Conservation (phyloP, 2,329 filamentous ascomycete species). For the Niveomyces coronatus region DNA sequence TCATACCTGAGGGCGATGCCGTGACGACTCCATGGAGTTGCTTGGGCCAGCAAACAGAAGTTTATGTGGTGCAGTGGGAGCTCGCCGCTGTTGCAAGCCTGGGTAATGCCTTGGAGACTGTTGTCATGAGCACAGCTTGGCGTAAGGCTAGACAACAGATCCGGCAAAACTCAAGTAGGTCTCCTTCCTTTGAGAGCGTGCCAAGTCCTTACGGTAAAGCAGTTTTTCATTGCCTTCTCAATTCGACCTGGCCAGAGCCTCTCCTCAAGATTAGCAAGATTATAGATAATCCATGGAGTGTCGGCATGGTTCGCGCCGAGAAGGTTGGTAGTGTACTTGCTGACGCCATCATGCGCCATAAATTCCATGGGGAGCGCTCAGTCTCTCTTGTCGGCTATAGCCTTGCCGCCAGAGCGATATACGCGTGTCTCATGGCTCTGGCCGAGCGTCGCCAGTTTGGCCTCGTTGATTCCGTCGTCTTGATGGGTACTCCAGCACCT, state of each 20-base stretch:
- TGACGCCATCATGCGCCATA: conserved; percentile 66
- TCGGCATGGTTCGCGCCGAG: conserved; percentile 65
- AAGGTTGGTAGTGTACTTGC: conserved; percentile 64
- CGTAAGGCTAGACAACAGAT: conserved; percentile 49
- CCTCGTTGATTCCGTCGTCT: conserved; percentile 70
- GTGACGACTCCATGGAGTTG: conserved; percentile 62
- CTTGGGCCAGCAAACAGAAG: conserved; percentile 62
- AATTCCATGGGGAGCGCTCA: conserved; percentile 70
- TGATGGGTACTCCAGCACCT: conserved; percentile 76
- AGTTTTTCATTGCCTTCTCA: conserved; percentile 47
- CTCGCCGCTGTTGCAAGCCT: conserved; percentile 65
- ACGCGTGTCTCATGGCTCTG: conserved; percentile 67
- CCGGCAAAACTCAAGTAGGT: conserved; percentile 35
- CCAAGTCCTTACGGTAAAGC: conserved; percentile 9
- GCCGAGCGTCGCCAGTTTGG: conserved; percentile 78
- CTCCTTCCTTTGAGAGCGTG: neutral
- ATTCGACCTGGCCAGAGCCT: conserved; percentile 50
- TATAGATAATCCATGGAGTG: conserved; percentile 72
- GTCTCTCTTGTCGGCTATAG: conserved; percentile 77
- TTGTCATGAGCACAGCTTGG: conserved; percentile 78
- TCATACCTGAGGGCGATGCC: conserved; percentile 66
- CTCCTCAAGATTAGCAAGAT: conserved; percentile 61
- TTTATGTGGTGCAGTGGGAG: conserved; percentile 80
- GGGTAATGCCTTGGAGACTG: conserved; percentile 64
- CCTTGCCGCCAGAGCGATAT: conserved; percentile 73